These are phyloP conservation scores for Aristolochia contorta DNA, from an alignment of 164 flowering plant species.

Conservation along the genomic window DNA sequence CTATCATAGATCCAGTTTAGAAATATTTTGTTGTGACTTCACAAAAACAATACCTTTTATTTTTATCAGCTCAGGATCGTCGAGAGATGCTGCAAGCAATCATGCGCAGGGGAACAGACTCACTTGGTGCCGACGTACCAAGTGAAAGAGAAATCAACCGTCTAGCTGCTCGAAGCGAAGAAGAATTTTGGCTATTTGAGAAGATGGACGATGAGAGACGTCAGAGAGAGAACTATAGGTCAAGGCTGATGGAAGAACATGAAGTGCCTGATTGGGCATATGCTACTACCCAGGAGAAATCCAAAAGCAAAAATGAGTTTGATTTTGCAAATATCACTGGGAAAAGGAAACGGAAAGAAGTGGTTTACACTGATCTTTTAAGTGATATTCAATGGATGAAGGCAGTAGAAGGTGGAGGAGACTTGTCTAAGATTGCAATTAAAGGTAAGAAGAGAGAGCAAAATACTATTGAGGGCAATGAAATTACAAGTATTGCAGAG, in stretches of 20 bases:
- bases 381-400: slow-evolving; percentile 78
- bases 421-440: slow-evolving; percentile 24
- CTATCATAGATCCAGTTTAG: no score
- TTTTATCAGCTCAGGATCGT: slow-evolving; percentile 78
- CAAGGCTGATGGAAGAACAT: slow-evolving; percentile 92
- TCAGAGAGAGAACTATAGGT: slow-evolving; percentile 64
- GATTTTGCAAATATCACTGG: slow-evolving; percentile 39
- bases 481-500: slow-evolving; percentile 9
- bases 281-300: slow-evolving; percentile 28
- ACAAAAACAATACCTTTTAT: background rate
- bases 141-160: slow-evolving; percentile 98
- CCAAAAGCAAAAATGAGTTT: slow-evolving; percentile 20
- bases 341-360: slow-evolving; percentile 72
- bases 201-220: slow-evolving; percentile 95
- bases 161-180: slow-evolving; percentile 86
- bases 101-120: slow-evolving; percentile 85
- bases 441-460: slow-evolving; percentile 32
- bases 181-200: slow-evolving; percentile 90
- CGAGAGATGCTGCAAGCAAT: slow-evolving; percentile 82
- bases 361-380: slow-evolving; percentile 58
- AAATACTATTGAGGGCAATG: slow-evolving; percentile 4
- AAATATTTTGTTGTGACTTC: no score
- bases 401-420: slow-evolving; percentile 83
- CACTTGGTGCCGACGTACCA: slow-evolving; percentile 92
- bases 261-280: slow-evolving; percentile 98